Conservation (phyloP, 2,329 filamentous ascomycete species). For the Anthostomella pinea region DNA sequence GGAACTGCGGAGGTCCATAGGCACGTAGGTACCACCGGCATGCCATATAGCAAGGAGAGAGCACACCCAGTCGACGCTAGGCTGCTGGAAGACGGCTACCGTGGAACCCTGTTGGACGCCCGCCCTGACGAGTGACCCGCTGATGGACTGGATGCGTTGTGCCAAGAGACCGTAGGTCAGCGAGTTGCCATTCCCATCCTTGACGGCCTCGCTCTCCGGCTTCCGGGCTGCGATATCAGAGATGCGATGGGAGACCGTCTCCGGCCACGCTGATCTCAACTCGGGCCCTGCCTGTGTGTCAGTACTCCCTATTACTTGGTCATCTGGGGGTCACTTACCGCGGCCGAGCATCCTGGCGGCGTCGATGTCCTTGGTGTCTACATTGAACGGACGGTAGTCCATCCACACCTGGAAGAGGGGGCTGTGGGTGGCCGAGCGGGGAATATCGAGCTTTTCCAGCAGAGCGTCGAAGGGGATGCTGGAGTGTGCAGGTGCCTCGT, state of each 20-base stretch:
- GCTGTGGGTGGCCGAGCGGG: too few species aligned
- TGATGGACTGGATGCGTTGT: conserved; percentile 33
- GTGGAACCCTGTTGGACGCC: conserved; percentile 13
- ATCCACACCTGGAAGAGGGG: too few species aligned
- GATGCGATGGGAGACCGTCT: conserved; percentile 30
- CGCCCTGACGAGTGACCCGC: conserved; percentile 7
- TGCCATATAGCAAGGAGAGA: conserved; percentile 41
- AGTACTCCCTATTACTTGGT: neutral
- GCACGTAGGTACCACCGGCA: conserved; percentile 38
- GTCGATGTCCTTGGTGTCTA: conserved; percentile 3
- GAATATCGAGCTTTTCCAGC: too few species aligned
- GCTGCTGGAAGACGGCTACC: conserved; percentile 40
- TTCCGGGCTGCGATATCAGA: conserved; percentile 29
- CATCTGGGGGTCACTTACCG: conserved; percentile 2
- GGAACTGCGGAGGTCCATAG: conserved; percentile 37
- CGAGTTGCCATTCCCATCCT: conserved; percentile 16
- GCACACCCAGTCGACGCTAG: conserved; percentile 33
- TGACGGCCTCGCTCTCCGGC: conserved; percentile 5
- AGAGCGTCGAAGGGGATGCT: too few species aligned
- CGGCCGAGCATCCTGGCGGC: conserved; percentile 4
- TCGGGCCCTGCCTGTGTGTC: conserved; percentile 3
- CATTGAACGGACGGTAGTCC: too few species aligned
- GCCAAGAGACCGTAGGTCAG: conserved; percentile 37
- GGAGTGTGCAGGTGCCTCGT: too few species aligned
- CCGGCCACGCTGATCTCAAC: conserved; percentile 5